Evolutionary conservation across 1,284 basidiomycete species (phyloP), one percentile per base, ranked within the genome.

Genomic region (Porodaedalea pini): DNA sequence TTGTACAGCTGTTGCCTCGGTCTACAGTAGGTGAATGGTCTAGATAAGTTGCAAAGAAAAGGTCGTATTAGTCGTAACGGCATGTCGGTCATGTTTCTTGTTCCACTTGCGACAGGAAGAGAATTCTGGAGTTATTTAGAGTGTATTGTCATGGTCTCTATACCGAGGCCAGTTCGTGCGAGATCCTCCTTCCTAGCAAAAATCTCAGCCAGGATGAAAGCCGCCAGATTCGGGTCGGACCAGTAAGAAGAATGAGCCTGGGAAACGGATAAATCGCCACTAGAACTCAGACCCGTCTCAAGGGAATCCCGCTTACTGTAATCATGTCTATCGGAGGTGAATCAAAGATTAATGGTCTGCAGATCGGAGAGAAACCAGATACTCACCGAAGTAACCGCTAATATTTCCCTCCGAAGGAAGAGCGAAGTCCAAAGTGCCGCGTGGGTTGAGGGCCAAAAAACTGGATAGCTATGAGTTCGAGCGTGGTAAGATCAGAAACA

Each of bases 181-280:
- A 67, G 45, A 55, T 70, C 69, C 45, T 66, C 65, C 47, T 67
- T 65, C 10, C 63, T 64, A 19, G 67, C 68, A 49, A 68, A 69
- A 8, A 68, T 65, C 51, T 69, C 68, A 11, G 68, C 63, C 41
- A 69, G 49, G 17, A 70, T 62, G 54, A 70, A 70, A 4, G 68
- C 59, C 3, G 66, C 66, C 17, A 69, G 54, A 40, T 64, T 66
- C 11, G 65, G 52, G 51, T 69, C 67, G 17, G 63, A 57, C 68
- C 68, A 69, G 49, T 69, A 69, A 19, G 65, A 57, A 54, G 67
- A 65, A 54, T 69, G 68, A 3, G 68, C 66, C 65, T 67, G 45
- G 11, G 48, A 37, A 27, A 39, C 19, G 37, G 29, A 15, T 34
- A 32, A 49, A 34, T 48, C 15, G 17, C 36, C 17, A 25, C 29